phyloP scores from a whole-genome alignment of 192 early-diverging fungal species.

The Linnemannia hyalina region DNA sequence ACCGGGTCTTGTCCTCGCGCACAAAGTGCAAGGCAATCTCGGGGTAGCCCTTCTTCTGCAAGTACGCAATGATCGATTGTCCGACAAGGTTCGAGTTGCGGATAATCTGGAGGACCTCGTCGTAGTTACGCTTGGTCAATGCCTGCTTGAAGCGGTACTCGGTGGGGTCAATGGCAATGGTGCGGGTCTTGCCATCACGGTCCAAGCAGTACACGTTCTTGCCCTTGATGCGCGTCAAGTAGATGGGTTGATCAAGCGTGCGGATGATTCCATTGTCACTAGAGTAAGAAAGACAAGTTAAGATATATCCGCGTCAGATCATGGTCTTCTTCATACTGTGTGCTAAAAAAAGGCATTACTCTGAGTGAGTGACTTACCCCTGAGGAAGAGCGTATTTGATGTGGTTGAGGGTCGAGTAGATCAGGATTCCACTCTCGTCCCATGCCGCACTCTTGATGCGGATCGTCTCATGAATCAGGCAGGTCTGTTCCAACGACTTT shows the following conservation, averaged over 20 bases:
- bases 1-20: conserved; percentile 94
- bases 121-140: conserved; percentile 91
- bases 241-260: conserved; percentile 96
- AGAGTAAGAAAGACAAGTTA: neutral
- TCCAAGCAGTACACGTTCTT: conserved; percentile 90
- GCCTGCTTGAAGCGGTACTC: conserved; percentile 99
- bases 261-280: conserved; percentile 97
- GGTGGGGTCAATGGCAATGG: conserved; percentile 95
- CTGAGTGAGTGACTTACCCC: conserved; percentile 67
- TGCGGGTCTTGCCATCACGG: conserved; percentile 89
- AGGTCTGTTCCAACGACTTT: conserved; percentile 90
- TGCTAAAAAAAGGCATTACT: neutral
- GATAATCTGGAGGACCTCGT: conserved; percentile 97
- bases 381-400: conserved; percentile 97
- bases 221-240: conserved; percentile 89
- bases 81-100: conserved; percentile 96
- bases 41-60: conserved; percentile 99
- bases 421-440: conserved; percentile 92
- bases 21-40: conserved; percentile 99
- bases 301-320: neutral
- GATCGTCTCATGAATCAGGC: conserved; percentile 96
- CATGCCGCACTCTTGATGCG: conserved; percentile 98
- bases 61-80: conserved; percentile 98
- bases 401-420: conserved; percentile 98
- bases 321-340: no score